A percentile compares a stretch with the other conserved stretches of the same genome.
Conservation (phyloP, 208 protist species). For the Perkinsela sp. region DNA sequence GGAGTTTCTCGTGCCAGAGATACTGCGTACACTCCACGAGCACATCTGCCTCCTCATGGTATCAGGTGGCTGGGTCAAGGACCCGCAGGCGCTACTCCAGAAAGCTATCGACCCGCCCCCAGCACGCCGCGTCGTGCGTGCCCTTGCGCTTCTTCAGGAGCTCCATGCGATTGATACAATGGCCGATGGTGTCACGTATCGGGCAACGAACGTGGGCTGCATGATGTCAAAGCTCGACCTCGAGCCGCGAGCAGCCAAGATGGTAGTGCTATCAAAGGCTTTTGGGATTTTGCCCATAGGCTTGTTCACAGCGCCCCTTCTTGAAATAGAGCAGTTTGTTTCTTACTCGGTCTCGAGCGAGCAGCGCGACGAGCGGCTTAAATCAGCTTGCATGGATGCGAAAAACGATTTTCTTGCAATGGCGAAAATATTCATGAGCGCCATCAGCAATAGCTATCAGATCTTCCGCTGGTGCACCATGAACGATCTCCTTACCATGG, state of each 20-base stretch:
- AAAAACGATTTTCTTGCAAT: not conserved
- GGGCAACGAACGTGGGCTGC: not conserved
- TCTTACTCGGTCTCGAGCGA: not conserved
- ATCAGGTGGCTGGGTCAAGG: slow-evolving; percentile 9
- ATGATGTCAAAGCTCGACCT: not conserved
- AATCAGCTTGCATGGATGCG: not conserved
- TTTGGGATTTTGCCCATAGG: not conserved
- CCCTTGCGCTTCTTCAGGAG: not conserved
- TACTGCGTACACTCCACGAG: slow-evolving; percentile 76
- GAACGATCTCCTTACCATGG: not conserved
- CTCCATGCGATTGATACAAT: slow-evolving; percentile 2
- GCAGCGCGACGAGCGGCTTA: not conserved
- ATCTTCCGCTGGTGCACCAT: not conserved
- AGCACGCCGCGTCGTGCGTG: not conserved
- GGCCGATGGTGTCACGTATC: not conserved
- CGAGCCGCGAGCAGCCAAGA: not conserved
- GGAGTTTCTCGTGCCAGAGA: slow-evolving; percentile 74
- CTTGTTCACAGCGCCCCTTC: not conserved
- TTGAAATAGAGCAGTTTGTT: not conserved
- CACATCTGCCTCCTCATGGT: slow-evolving; percentile 71
- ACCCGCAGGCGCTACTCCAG: slow-evolving; percentile 9
- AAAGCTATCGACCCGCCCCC: slow-evolving; percentile 8
- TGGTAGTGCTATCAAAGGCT: not conserved
- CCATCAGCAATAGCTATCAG: not conserved
- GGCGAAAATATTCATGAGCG: not conserved